Base-by-base conservation (phyloP, 2,329 filamentous ascomycete genomes). In the Macrophomina phaseolina region DNA sequence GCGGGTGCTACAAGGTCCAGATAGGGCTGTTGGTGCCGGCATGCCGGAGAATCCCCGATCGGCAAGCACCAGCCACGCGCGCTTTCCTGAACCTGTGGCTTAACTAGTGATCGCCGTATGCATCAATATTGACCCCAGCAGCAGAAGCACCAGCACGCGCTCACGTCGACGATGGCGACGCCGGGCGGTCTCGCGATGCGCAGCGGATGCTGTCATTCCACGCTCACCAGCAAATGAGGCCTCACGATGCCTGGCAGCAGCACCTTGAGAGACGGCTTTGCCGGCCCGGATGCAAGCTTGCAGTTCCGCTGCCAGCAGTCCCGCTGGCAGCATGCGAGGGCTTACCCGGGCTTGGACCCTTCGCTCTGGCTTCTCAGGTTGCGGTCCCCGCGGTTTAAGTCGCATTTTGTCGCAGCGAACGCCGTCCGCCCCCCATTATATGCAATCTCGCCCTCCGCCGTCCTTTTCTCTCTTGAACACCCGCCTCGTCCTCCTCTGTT, bases 331-430 rank as follows among this genome's bases (percentile, higher is more conserved):
- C 38, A 46, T 64, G 46, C 23, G 34, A 55, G 40, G 55, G 55
- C 38, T 51, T 23, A 23, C 23, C 23, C 23, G 48, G 48, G 48
- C 49, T 52, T 52, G 49, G 34, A 40, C 53, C 53, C 60, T 49
- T 63, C 60, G 48, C 61, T 64, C 61, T 64, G 58, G 58, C 58
- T 49, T 61, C 42, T 45, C 55, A 58, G 53, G 53, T 28, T 32
- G 23, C 36, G 52, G 52, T 61, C 56, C 56, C 56, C 56, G 56
- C 56, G 56, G 56, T 46, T 49, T 49, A 64, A 64, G 48, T 64
- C 61, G 48, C 49, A 52, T 64, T 36, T 64, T 53, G 61, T 64
- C 61, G 61, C 61, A 52, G 60, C 60, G 60, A 63, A 52, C 60
- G 46, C 60, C 61, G 46, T 45, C 49, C 56, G 56, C 56, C 49